phyloP scores from a whole-genome alignment of 495 filamentous ascomycete species.

The Xylaria sp. region DNA sequence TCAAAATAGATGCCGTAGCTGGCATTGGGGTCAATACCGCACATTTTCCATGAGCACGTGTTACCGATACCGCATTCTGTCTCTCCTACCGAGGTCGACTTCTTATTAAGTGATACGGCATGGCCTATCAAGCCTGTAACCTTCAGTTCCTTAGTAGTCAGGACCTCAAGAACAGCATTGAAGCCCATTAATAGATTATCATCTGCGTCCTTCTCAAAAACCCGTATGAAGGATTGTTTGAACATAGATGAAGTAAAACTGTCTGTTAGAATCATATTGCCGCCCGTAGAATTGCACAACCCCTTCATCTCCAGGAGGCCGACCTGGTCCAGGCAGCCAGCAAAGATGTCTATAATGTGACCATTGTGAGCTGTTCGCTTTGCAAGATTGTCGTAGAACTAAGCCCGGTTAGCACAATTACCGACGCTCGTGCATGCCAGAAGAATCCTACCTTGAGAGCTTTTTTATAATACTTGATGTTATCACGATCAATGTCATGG shows the following conservation, averaged over 20 bases:
- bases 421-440: neutral
- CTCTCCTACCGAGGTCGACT: conserved; percentile 95
- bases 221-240: conserved; percentile 96
- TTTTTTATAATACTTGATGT: conserved; percentile 99
- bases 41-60: conserved; percentile 99
- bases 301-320: conserved; percentile 99
- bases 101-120: conserved; percentile 96
- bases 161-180: conserved; percentile 94
- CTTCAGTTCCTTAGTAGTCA: conserved; percentile 98
- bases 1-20: conserved; percentile 98
- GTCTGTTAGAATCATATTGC: conserved; percentile 98
- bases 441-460: conserved; percentile 77
- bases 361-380: conserved; percentile 96
- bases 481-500: conserved; percentile 98
- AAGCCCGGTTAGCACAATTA: conserved; percentile 42
- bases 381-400: conserved; percentile 98
- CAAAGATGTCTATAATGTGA: conserved; percentile 97
- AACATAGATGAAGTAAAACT: conserved; percentile 99
- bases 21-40: conserved; percentile 90
- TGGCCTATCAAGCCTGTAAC: conserved; percentile 98
- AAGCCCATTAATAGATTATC: conserved; percentile 98
- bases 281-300: conserved; percentile 92
- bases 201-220: conserved; percentile 95
- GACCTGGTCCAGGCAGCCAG: conserved; percentile 97
- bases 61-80: conserved; percentile 99